Percentiles rank a stretch among this genome's conserved stretches.
These are phyloP conservation scores for Hibiscus mutabilis DNA, from an alignment of 345 rosid genomes.

Conservation along the genomic window DNA sequence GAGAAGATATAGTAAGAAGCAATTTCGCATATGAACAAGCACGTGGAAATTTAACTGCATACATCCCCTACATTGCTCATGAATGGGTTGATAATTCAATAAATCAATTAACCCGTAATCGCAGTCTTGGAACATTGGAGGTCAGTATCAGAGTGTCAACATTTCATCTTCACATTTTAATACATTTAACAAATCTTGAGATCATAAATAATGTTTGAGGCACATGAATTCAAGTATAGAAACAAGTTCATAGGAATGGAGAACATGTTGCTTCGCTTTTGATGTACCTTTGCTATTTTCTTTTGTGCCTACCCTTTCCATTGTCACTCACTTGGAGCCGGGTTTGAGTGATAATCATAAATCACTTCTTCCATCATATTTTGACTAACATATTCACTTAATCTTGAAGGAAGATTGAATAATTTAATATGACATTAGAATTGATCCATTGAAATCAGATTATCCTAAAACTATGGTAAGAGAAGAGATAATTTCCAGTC, in stretches of 20 bases:
- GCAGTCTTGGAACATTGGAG: slow-evolving; percentile 12
- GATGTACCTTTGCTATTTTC: not conserved
- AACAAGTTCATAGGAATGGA: not conserved
- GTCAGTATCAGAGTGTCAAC: slow-evolving; percentile 19
- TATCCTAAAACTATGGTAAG: slow-evolving; percentile 1
- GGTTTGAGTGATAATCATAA: not conserved
- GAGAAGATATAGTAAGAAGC: slow-evolving; percentile 12
- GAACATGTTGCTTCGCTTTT: not conserved
- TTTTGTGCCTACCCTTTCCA: not conserved
- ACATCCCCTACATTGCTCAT: slow-evolving; percentile 19
- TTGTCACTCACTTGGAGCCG: not conserved
- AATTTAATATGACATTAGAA: not conserved
- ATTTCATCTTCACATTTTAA: not conserved
- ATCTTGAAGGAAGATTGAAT: slow-evolving; percentile 5
- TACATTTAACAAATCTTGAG: not conserved
- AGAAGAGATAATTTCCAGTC: slow-evolving; percentile 11
- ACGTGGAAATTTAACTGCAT: slow-evolving; percentile 10
- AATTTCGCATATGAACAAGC: slow-evolving; percentile 16
- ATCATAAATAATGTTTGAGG: not conserved
- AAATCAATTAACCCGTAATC: slow-evolving; percentile 4
- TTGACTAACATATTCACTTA: slow-evolving; percentile 4
- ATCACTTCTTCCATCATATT: not conserved
- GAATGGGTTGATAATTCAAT: slow-evolving; percentile 9
- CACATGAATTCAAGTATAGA: not conserved
- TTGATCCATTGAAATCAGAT: slow-evolving; percentile 5